Evolutionary conservation across 73 alveolate genomes (phyloP).

Genomic region (Paramecium pentaurelia): DNA sequence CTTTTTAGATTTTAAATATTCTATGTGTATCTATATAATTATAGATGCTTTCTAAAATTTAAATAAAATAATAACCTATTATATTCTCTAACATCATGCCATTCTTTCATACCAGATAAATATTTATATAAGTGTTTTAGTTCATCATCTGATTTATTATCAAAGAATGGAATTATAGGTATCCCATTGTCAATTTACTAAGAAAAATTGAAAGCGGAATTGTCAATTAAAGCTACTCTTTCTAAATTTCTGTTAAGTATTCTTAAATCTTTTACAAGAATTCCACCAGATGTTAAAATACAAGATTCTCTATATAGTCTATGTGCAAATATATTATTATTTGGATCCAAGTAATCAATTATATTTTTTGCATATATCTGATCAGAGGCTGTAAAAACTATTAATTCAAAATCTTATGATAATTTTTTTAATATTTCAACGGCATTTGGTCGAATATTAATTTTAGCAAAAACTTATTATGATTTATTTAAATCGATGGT

Average conservation of each 20-base stretch:
- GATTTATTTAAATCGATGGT: constrained; percentile 8
- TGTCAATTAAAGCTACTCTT: constrained; percentile 86
- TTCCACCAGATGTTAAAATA: constrained; percentile 80
- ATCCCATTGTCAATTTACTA: constrained; percentile 85
- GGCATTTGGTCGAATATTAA: constrained; percentile 89
- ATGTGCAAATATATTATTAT: constrained; percentile 73
- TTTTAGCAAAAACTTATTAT: constrained; percentile 68
- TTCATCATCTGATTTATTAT: constrained; percentile 74
- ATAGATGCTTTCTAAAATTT: neutral
- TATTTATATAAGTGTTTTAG: constrained; percentile 49
- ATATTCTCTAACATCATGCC: constrained; percentile 34
- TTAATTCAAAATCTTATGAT: constrained; percentile 77
- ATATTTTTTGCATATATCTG: constrained; percentile 91
- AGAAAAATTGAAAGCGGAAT: constrained; percentile 89
- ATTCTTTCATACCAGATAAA: neutral
- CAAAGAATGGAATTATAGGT: constrained; percentile 81
- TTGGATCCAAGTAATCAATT: constrained; percentile 89
- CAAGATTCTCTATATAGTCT: constrained; percentile 91
- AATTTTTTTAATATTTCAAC: constrained; percentile 78
- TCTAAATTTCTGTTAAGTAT: constrained; percentile 80
- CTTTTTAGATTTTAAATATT: neutral
- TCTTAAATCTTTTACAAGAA: constrained; percentile 88
- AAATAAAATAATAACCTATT: neutral
- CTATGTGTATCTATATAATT: neutral
- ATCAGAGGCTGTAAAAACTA: constrained; percentile 92